Conservation (phyloP, 176 grass and related monocot species). For the Tuctoria greenei region DNA sequence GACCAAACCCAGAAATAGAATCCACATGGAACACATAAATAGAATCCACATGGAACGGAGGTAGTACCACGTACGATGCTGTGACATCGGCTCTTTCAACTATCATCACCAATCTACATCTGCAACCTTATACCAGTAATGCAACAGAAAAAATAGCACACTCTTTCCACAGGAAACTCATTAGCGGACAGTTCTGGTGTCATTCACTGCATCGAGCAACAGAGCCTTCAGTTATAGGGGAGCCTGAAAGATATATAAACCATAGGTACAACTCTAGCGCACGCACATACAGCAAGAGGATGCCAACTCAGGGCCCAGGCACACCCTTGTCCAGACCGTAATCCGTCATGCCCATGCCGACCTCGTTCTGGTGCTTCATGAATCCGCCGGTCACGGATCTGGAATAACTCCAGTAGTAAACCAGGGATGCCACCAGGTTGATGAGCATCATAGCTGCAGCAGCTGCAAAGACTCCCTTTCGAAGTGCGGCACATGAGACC, state of each 20-base stretch:
- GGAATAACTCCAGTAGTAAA: constrained; percentile 84
- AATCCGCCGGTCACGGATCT: constrained; percentile 60
- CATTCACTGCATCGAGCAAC: neutral
- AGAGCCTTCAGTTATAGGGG: neutral
- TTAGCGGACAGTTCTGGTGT: neutral
- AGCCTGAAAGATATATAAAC: neutral
- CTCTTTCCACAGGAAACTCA: neutral
- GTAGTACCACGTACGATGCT: neutral
- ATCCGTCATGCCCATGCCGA: constrained; percentile 80
- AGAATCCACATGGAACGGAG: no score
- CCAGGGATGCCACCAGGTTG: constrained; percentile 54
- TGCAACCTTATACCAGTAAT: no score
- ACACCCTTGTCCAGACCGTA: constrained; percentile 64
- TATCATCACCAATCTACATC: no score
- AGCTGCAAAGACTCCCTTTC: constrained; percentile 87
- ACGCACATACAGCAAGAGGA: neutral
- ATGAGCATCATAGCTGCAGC: constrained; percentile 69
- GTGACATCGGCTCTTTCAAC: neutral
- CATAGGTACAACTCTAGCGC: neutral
- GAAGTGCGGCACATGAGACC: constrained; percentile 55
- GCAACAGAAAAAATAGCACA: neutral
- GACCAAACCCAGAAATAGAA: no score
- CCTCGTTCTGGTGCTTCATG: constrained; percentile 85
- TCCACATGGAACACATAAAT: no score
- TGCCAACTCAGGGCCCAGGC: constrained; percentile 14